These are phyloP conservation scores for Bipolaris bicolor DNA, from an alignment of 2,329 filamentous ascomycete genomes.

Conservation along the genomic window DNA sequence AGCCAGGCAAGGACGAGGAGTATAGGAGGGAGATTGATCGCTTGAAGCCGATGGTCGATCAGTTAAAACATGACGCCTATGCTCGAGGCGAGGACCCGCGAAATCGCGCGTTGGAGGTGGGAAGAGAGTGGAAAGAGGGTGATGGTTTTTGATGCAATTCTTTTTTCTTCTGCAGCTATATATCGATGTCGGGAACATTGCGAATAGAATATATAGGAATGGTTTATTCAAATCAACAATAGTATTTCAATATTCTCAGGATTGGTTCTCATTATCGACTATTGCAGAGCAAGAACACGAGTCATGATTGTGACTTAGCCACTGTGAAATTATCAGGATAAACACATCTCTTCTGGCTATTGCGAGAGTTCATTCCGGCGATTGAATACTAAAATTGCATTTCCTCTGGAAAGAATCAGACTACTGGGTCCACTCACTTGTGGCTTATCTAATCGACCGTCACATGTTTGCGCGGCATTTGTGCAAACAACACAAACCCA, in stretches of 20 bases:
- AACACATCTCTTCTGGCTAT: too few species aligned
- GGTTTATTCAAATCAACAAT: too few species aligned
- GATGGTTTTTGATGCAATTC: constrained; percentile 57
- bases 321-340: too few species aligned
- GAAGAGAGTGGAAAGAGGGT: constrained; percentile 61
- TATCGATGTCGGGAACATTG: too few species aligned
- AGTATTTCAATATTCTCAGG: too few species aligned
- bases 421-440: not conserved
- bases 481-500: constrained; percentile 44
- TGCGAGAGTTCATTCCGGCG: too few species aligned
- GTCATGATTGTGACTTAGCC: too few species aligned
- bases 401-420: too few species aligned
- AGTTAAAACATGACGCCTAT: constrained; percentile 54
- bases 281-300: too few species aligned
- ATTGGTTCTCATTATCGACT: too few species aligned
- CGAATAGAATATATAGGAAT: too few species aligned
- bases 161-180: not conserved
- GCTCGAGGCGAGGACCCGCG: constrained; percentile 59
- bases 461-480: constrained; percentile 17
- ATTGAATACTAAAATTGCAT: too few species aligned
- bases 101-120: constrained; percentile 59
- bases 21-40: constrained; percentile 54
- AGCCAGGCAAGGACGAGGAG: constrained; percentile 52
- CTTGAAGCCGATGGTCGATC: constrained; percentile 52
- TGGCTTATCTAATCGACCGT: constrained; percentile 20